Conservation (phyloP, 176 grass and related monocot genomes). For the Typha latifolia region DNA sequence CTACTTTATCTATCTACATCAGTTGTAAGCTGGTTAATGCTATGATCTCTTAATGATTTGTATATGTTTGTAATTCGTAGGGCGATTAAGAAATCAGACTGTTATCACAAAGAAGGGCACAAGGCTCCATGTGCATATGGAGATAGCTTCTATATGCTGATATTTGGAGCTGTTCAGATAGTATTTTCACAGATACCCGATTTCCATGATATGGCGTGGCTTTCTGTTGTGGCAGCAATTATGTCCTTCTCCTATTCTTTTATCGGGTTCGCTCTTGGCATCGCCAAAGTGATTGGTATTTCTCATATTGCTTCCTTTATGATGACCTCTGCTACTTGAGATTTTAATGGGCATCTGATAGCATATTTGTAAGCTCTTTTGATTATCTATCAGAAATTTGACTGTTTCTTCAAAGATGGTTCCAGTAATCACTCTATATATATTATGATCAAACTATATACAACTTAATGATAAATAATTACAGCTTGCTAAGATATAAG, state of each 20-base stretch:
- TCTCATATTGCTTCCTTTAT: background rate
- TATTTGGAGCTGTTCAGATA: slow-evolving; percentile 52
- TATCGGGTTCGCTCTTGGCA: slow-evolving; percentile 49
- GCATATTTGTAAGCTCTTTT: background rate
- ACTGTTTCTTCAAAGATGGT: too few species aligned
- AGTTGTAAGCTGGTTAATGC: background rate
- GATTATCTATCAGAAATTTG: too few species aligned
- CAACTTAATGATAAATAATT: too few species aligned
- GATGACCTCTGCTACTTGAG: too few species aligned
- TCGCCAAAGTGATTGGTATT: slow-evolving; percentile 49
- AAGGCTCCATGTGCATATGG: slow-evolving; percentile 42
- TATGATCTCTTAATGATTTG: background rate
- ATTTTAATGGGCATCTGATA: background rate
- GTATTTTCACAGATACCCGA: slow-evolving; percentile 64
- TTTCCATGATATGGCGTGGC: slow-evolving; percentile 79
- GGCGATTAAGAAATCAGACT: slow-evolving; percentile 57
- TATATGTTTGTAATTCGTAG: slow-evolving; percentile 9
- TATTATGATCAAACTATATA: too few species aligned
- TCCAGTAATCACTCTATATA: too few species aligned
- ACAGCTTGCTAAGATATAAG: too few species aligned
- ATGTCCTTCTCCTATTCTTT: slow-evolving; percentile 81
- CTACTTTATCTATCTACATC: background rate
- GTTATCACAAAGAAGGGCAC: slow-evolving; percentile 56
- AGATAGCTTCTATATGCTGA: slow-evolving; percentile 48
- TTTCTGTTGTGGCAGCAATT: slow-evolving; percentile 48